phyloP scores from a whole-genome alignment of 106 monocot genomes.

The Allium sativum region DNA sequence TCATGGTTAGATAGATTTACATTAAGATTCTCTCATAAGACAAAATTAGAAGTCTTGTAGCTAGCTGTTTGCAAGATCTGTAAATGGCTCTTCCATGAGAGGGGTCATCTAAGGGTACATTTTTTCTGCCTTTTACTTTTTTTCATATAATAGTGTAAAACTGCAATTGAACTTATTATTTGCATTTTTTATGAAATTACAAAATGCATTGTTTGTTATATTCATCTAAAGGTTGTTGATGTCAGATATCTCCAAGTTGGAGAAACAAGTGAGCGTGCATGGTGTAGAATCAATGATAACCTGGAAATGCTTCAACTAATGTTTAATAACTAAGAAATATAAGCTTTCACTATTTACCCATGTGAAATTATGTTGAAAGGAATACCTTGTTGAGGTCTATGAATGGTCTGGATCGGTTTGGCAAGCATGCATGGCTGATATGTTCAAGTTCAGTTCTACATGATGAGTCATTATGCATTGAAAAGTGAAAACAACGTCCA shows the following conservation, averaged over 20 bases:
- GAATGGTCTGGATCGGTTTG: slow-evolving; percentile 93
- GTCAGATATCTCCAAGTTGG: slow-evolving; percentile 76
- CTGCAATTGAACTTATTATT: too few species aligned
- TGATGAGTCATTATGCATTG: too few species aligned
- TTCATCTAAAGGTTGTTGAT: slow-evolving; percentile 52
- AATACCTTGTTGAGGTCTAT: slow-evolving; percentile 85
- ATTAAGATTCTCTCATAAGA: not conserved
- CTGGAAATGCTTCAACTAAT: slow-evolving; percentile 41
- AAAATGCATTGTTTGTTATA: slow-evolving; percentile 5
- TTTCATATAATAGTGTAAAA: too few species aligned
- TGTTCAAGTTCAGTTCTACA: too few species aligned
- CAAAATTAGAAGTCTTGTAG: slow-evolving; percentile 84
- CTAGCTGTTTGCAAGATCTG: slow-evolving; percentile 79
- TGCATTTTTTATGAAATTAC: not conserved
- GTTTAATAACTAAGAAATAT: not conserved
- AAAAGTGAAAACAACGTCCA: too few species aligned
- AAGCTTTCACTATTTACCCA: not conserved
- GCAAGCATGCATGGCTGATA: too few species aligned
- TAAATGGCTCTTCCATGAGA: slow-evolving; percentile 99
- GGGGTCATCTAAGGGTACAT: slow-evolving; percentile 87
- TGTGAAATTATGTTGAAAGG: slow-evolving; percentile 32
- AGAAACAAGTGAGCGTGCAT: slow-evolving; percentile 60
- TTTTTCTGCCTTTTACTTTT: not conserved
- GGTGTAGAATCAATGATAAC: slow-evolving; percentile 91
- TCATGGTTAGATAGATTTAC: not conserved